phyloP scores from a whole-genome alignment of 208 protist genomes.

The Crithidia bombi region DNA sequence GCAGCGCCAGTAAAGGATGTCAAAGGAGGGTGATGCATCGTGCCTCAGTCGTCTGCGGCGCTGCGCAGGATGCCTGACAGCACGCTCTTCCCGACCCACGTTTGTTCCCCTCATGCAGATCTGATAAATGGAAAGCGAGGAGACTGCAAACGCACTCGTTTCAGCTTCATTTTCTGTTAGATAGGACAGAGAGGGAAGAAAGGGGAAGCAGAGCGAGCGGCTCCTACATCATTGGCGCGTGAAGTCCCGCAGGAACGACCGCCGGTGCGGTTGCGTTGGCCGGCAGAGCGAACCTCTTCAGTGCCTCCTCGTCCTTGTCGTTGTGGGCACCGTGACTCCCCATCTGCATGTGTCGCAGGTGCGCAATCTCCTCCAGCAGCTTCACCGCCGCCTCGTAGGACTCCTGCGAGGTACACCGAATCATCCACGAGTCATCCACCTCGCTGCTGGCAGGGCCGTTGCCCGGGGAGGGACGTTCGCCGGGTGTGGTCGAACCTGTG shows the following conservation, averaged over 20 bases:
- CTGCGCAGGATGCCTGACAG: too few species aligned
- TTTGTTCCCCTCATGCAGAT: too few species aligned
- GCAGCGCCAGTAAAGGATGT: too few species aligned
- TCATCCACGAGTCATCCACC: constrained; percentile 6
- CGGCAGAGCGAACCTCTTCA: constrained; percentile 5
- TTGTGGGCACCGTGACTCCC: neutral
- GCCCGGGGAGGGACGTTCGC: neutral
- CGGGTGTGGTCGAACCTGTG: neutral
- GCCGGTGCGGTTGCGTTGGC: neutral
- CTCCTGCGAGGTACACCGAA: neutral
- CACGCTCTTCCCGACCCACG: too few species aligned
- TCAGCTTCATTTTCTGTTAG: too few species aligned
- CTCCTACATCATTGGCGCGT: neutral
- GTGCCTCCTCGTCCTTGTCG: neutral
- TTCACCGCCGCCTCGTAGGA: neutral
- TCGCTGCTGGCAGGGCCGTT: neutral
- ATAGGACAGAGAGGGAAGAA: neutral
- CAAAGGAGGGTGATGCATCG: too few species aligned
- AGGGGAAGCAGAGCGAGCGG: neutral
- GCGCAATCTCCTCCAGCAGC: neutral
- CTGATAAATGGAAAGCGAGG: too few species aligned
- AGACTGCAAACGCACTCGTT: too few species aligned
- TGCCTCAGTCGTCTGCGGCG: too few species aligned
- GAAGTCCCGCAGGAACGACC: neutral
- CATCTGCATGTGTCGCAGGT: neutral